Conservation (phyloP, 2,329 filamentous ascomycete genomes). For the Alternaria brassicae region DNA sequence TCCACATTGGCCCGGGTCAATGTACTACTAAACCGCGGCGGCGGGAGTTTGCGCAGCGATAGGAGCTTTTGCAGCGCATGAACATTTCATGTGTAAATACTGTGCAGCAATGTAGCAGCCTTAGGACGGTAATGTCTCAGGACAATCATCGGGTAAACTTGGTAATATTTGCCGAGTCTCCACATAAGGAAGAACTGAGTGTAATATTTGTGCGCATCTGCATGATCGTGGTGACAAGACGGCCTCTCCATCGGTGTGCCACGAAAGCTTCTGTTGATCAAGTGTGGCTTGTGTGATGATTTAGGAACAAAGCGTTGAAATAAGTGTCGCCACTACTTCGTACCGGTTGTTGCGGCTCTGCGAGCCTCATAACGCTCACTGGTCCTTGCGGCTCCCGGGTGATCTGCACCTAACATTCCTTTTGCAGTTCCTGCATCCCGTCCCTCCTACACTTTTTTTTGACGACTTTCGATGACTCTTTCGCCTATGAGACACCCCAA, state of each 20-base stretch:
- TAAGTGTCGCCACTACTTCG: not conserved
- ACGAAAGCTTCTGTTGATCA: not conserved
- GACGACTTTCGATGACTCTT: not conserved
- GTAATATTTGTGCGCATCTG: not conserved
- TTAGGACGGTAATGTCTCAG: not conserved
- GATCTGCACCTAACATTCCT: not conserved
- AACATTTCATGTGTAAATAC: not conserved
- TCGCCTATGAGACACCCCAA: not conserved
- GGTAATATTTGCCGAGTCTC: slow-evolving; percentile 5
- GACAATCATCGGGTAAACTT: not conserved
- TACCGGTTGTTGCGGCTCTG: not conserved
- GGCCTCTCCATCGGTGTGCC: not conserved
- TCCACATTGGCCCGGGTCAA: not conserved
- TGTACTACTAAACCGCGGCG: not conserved
- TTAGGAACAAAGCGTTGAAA: not conserved
- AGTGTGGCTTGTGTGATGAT: slow-evolving; percentile 1
- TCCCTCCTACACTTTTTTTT: not conserved
- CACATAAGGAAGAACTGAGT: slow-evolving; percentile 1
- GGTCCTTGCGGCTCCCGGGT: not conserved
- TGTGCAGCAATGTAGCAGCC: not conserved
- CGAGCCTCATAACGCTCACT: not conserved
- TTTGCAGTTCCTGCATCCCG: not conserved
- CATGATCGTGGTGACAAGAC: not conserved
- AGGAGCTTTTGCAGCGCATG: not conserved
- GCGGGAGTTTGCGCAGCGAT: not conserved